Conservation (phyloP, 2,329 filamentous ascomycete genomes). For the Didymella exigua region DNA sequence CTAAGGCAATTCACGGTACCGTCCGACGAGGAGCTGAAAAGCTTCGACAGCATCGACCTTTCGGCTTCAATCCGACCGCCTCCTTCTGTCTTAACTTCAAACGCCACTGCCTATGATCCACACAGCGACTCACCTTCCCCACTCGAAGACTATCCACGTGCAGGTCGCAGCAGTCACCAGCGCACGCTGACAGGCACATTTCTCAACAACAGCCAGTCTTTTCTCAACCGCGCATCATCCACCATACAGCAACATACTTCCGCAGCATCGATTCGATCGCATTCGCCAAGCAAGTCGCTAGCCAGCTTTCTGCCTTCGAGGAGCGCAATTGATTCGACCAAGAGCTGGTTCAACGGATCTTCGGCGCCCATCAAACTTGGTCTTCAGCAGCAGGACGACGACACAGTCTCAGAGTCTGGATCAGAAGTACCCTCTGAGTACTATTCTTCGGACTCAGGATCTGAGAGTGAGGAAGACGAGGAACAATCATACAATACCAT, state of each 20-base stretch:
- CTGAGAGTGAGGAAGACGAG: conserved; percentile 21
- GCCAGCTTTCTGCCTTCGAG: conserved; percentile 49
- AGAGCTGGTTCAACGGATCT: conserved; percentile 60
- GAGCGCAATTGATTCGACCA: conserved; percentile 39
- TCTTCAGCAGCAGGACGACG: conserved; percentile 38
- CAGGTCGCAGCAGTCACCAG: conserved; percentile 36
- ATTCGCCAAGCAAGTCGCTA: conserved; percentile 46
- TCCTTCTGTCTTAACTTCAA: conserved; percentile 42
- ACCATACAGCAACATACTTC: conserved; percentile 48
- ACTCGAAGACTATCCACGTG: conserved; percentile 32
- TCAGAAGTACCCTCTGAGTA: conserved; percentile 36
- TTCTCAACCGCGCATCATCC: conserved; percentile 42
- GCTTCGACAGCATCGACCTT: conserved; percentile 45
- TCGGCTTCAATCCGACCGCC: conserved; percentile 38
- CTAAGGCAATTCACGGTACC: conserved; percentile 34
- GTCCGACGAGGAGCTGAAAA: conserved; percentile 23
- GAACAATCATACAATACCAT: conserved; percentile 34
- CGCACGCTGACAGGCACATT: conserved; percentile 45
- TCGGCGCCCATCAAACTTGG: conserved; percentile 57
- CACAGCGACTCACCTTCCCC: conserved; percentile 36
- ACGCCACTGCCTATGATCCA: conserved; percentile 43
- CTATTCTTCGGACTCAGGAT: conserved; percentile 28
- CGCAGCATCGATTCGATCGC: conserved; percentile 44
- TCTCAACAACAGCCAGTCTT: conserved; percentile 41
- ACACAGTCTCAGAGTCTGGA: conserved; percentile 34